Evolutionary conservation across 2,329 filamentous ascomycete genomes (phyloP).

Genomic region (Aureobasidium sp.): DNA sequence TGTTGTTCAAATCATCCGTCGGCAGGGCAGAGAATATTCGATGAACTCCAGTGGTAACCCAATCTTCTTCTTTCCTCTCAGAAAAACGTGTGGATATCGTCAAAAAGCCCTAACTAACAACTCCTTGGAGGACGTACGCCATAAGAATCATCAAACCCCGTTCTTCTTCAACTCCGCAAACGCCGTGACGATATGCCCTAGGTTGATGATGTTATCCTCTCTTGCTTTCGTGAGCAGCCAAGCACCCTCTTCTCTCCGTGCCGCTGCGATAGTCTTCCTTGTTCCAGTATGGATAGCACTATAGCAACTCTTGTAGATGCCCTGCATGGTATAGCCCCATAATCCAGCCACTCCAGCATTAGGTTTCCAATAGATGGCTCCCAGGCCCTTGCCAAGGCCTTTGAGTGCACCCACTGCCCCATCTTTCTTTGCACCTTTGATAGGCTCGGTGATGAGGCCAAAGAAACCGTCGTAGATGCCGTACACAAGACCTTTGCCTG

Average conservation of each 20-base stretch:
- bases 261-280: not conserved
- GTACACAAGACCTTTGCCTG: slow-evolving; percentile 5
- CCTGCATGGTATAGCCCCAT: not conserved
- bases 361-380: not conserved
- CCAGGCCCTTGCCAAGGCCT: not conserved
- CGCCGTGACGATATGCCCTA: not conserved
- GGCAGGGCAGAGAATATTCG: not conserved
- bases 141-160: not conserved
- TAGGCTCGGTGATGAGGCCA: slow-evolving; percentile 56
- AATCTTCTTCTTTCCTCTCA: not conserved
- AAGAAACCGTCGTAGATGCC: slow-evolving; percentile 43
- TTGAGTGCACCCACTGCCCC: not conserved
- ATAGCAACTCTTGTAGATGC: not conserved
- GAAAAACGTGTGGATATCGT: not conserved
- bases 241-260: not conserved
- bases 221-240: not conserved
- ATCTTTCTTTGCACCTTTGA: slow-evolving; percentile 7
- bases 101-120: not conserved
- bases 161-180: not conserved
- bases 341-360: not conserved
- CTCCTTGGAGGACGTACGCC: not conserved
- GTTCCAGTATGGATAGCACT: not conserved
- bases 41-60: not conserved
- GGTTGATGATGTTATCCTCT: not conserved
- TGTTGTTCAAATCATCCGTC: not conserved